These are phyloP conservation scores for Colletotrichum caudatum DNA, from an alignment of 2,329 filamentous ascomycete species.

Conservation along the genomic window DNA sequence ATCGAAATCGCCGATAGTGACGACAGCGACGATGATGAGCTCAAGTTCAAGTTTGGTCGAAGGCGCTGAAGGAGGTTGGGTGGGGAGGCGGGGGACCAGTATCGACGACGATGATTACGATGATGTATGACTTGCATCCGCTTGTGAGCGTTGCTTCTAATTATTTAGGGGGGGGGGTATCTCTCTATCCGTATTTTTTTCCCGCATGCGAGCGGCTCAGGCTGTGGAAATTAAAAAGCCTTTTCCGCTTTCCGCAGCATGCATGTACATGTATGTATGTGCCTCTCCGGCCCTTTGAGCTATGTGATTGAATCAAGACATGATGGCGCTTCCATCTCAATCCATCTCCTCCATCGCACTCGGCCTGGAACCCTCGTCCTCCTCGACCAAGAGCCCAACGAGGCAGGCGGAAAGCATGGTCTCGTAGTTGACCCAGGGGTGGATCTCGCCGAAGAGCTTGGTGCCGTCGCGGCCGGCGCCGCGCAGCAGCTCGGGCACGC, in stretches of 20 bases:
- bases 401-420: conserved; percentile 74
- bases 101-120: neutral
- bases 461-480: conserved; percentile 73
- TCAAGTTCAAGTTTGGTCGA: conserved; percentile 68
- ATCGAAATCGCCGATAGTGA: conserved; percentile 55
- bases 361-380: conserved; percentile 59
- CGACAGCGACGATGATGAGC: conserved; percentile 68
- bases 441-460: conserved; percentile 73
- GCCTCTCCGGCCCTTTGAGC: neutral
- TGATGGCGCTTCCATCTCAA: conserved; percentile 46
- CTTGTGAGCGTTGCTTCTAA: conserved; percentile 39
- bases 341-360: conserved; percentile 73
- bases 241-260: conserved; percentile 4
- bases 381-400: conserved; percentile 72
- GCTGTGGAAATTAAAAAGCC: conserved; percentile 13
- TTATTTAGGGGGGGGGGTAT: conserved; percentile 47
- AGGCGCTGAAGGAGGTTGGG: conserved; percentile 51
- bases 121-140: conserved; percentile 28
- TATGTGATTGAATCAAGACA: neutral
- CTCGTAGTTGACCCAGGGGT: conserved; percentile 80
- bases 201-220: neutral
- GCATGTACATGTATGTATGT: neutral
- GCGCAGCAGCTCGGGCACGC: conserved; percentile 77
- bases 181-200: conserved; percentile 45
- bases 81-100: neutral